Evolutionary conservation across 192 early-diverging fungal species (phyloP).

Genomic region (Entomortierella chlamydospora): DNA sequence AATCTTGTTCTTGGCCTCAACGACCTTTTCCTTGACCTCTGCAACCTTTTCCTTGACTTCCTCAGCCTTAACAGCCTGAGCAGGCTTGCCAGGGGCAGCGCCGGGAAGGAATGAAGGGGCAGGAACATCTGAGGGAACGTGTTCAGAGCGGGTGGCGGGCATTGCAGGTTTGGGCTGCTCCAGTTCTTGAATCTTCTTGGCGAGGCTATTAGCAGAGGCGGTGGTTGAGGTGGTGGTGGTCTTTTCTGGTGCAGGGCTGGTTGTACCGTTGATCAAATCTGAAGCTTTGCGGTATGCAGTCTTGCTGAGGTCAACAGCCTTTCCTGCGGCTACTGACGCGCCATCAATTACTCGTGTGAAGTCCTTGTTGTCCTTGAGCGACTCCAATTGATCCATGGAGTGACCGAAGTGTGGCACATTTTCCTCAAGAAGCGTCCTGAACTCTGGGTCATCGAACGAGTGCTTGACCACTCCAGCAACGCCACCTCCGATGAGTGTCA

Average conservation of each 20-base stretch:
- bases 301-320: constrained; percentile 41
- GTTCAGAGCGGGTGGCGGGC: constrained; percentile 31
- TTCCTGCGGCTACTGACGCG: constrained; percentile 16
- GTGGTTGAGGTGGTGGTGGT: background rate
- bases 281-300: constrained; percentile 35
- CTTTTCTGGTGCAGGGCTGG: constrained; percentile 48
- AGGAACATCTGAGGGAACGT: constrained; percentile 38
- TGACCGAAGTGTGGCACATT: constrained; percentile 49
- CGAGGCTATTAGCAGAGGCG: constrained; percentile 3
- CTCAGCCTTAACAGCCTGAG: constrained; percentile 7
- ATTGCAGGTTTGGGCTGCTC: constrained; percentile 52
- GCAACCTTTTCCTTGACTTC: constrained; percentile 32
- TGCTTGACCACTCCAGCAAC: constrained; percentile 50
- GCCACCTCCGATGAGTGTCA: constrained; percentile 46
- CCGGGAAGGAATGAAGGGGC: constrained; percentile 35
- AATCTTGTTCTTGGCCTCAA: constrained; percentile 23
- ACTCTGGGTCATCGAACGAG: constrained; percentile 41
- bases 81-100: constrained; percentile 30
- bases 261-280: constrained; percentile 52
- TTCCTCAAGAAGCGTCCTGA: constrained; percentile 40
- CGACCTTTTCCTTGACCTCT: constrained; percentile 26
- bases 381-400: constrained; percentile 44
- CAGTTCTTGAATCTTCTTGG: constrained; percentile 49
- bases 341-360: constrained; percentile 17
- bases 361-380: constrained; percentile 53